Percentiles rank a stretch among this genome's conserved stretches.
These are phyloP conservation scores for Pseudomicrostroma phylloplanum DNA, from an alignment of 1,284 basidiomycete genomes.

Conservation along the genomic window DNA sequence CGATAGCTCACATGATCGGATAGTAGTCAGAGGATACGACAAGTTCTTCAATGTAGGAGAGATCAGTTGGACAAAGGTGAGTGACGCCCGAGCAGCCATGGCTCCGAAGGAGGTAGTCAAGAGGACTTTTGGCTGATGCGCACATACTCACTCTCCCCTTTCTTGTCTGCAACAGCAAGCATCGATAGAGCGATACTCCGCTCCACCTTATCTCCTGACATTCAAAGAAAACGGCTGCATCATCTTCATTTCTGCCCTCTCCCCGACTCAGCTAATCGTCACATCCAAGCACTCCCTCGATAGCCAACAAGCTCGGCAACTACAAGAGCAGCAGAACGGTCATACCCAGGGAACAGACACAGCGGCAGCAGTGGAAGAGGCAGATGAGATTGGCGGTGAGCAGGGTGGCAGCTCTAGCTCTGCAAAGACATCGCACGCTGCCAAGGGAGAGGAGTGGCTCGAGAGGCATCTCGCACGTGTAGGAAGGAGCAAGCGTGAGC, in stretches of 20 bases:
- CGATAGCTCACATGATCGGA: conserved; percentile 56
- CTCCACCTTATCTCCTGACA: conserved; percentile 76
- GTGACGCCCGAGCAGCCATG: conserved; percentile 40
- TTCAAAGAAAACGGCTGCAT: conserved; percentile 97
- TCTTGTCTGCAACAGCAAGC: conserved; percentile 10
- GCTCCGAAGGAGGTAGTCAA: background rate
- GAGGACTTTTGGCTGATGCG: background rate
- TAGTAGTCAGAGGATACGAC: conserved; percentile 89
- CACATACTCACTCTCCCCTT: conserved; percentile 7
- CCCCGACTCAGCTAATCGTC: conserved; percentile 68
- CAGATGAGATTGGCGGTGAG: conserved; percentile 28
- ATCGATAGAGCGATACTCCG: conserved; percentile 58
- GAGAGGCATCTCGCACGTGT: conserved; percentile 63
- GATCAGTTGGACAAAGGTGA: conserved; percentile 84
- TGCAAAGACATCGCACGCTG: conserved; percentile 59
- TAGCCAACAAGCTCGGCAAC: background rate
- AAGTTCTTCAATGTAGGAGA: conserved; percentile 99
- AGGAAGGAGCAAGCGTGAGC: conserved; percentile 65
- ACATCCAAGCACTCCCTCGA: conserved; percentile 72
- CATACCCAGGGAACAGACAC: background rate
- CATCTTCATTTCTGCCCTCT: conserved; percentile 86
- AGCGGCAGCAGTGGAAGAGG: conserved; percentile 34
- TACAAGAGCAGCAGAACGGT: background rate
- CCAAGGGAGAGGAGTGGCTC: conserved; percentile 78
- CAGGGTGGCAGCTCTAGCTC: conserved; percentile 19